Evolutionary conservation across 495 filamentous ascomycete genomes (phyloP).

Genomic region (Oidiodendron maius): DNA sequence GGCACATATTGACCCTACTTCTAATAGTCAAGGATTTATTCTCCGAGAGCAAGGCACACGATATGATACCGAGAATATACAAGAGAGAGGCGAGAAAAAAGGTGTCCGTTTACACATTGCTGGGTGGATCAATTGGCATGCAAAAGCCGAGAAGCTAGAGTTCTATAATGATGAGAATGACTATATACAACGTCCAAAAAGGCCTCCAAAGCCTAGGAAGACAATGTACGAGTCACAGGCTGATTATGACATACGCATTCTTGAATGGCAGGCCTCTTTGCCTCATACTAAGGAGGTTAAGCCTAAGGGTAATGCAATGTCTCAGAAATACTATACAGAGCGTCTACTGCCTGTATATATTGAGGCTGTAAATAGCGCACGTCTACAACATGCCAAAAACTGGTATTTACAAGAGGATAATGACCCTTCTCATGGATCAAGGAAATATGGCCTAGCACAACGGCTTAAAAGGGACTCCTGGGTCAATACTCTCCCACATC

Average conservation of each 20-base stretch:
- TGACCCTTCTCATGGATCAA: neutral
- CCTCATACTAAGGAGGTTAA: neutral
- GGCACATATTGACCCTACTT: conserved; percentile 3
- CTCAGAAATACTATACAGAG: conserved; percentile 14
- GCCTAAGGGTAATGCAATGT: conserved; percentile 12
- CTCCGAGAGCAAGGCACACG: conserved; percentile 4
- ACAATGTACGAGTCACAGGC: neutral
- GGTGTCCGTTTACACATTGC: conserved; percentile 7
- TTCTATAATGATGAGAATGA: conserved; percentile 12
- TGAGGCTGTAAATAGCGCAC: neutral
- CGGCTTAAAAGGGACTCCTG: conserved; percentile 1
- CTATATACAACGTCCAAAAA: neutral
- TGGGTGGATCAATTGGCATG: conserved; percentile 4
- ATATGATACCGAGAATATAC: too few species aligned
- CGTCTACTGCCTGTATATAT: conserved; percentile 10
- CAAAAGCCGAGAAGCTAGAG: conserved; percentile 6
- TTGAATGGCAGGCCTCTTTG: conserved; percentile 2
- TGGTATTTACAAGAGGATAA: conserved; percentile 8
- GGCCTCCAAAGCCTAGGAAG: conserved; percentile 4
- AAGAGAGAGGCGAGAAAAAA: conserved; percentile 4
- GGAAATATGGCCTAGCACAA: neutral
- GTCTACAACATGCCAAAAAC: neutral
- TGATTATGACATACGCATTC: neutral
- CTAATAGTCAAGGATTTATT: conserved; percentile 1
- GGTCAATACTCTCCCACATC: neutral